These are phyloP conservation scores for Colletotrichum sp. DNA, from an alignment of 2,329 filamentous ascomycete species.

Conservation along the genomic window DNA sequence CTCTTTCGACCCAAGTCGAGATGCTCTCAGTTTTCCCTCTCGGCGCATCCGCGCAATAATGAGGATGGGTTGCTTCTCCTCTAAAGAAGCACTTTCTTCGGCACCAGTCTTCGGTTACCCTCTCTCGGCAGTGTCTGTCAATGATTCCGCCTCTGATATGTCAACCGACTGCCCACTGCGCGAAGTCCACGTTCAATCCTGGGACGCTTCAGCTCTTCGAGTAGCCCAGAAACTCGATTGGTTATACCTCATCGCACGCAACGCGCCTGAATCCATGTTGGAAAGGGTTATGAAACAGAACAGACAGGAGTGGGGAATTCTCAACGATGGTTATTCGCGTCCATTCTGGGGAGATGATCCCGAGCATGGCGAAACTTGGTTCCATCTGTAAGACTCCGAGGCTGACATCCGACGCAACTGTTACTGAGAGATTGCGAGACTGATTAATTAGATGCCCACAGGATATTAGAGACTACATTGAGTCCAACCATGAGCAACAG, in stretches of 20 bases:
- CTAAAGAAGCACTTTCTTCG: background rate
- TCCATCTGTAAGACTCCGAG: background rate
- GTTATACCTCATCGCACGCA: accelerated
- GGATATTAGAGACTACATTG: accelerated
- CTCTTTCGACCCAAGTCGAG: accelerated
- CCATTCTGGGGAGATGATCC: background rate
- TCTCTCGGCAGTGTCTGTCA: background rate
- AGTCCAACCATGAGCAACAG: accelerated
- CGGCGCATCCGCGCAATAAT: background rate
- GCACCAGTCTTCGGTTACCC: background rate
- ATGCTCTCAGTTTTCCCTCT: accelerated
- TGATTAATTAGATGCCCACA: accelerated
- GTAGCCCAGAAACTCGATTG: background rate
- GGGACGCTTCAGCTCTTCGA: background rate
- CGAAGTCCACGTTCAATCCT: accelerated
- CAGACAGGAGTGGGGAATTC: background rate
- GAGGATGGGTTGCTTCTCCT: background rate
- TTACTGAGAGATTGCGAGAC: accelerated
- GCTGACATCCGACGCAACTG: accelerated
- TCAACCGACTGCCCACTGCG: background rate
- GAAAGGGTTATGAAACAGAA: background rate
- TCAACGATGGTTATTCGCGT: background rate
- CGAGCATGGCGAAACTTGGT: background rate
- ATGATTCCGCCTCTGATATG: background rate
- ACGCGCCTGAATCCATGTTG: background rate